Conservation (phyloP, 2,329 filamentous ascomycete species). For the Trichophyton equinum region DNA sequence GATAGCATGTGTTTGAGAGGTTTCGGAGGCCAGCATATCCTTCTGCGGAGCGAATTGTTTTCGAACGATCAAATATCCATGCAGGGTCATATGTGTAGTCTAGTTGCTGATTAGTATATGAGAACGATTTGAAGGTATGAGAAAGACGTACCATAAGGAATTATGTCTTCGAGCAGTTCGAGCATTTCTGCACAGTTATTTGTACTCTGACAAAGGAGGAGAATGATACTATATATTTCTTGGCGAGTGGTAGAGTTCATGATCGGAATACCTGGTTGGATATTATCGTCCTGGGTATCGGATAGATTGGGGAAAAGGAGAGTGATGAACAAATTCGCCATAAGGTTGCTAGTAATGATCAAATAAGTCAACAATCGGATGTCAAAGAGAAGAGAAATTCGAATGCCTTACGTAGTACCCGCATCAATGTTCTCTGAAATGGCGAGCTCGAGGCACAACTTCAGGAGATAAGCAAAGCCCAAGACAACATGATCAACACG, state of each 20-base stretch:
- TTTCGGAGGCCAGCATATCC: constrained; percentile 88
- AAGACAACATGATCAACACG: constrained; percentile 32
- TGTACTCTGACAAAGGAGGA: constrained; percentile 41
- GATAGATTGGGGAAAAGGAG: constrained; percentile 53
- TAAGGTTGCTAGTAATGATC: constrained; percentile 26
- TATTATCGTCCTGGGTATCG: constrained; percentile 16
- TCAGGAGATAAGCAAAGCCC: constrained; percentile 34
- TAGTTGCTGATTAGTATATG: constrained; percentile 20
- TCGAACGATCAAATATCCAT: constrained; percentile 51
- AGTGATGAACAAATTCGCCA: constrained; percentile 45
- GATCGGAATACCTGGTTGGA: constrained; percentile 33
- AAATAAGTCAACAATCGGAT: constrained; percentile 1
- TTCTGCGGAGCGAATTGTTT: constrained; percentile 58
- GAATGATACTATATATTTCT: constrained; percentile 49
- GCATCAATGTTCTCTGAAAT: constrained; percentile 21
- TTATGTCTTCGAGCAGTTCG: constrained; percentile 38
- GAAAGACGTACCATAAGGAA: constrained; percentile 36
- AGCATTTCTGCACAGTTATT: constrained; percentile 42
- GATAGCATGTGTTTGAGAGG: constrained; percentile 89
- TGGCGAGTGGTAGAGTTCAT: constrained; percentile 46
- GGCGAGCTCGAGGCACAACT: constrained; percentile 31
- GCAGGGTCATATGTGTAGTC: constrained; percentile 51
- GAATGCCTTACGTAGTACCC: constrained; percentile 23
- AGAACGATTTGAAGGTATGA: not conserved
- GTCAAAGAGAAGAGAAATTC: not conserved